Evolutionary conservation across 768 basidiomycete genomes (phyloP), one percentile per base, ranked within the genome.

Genomic region (Mycena indigotica): DNA sequence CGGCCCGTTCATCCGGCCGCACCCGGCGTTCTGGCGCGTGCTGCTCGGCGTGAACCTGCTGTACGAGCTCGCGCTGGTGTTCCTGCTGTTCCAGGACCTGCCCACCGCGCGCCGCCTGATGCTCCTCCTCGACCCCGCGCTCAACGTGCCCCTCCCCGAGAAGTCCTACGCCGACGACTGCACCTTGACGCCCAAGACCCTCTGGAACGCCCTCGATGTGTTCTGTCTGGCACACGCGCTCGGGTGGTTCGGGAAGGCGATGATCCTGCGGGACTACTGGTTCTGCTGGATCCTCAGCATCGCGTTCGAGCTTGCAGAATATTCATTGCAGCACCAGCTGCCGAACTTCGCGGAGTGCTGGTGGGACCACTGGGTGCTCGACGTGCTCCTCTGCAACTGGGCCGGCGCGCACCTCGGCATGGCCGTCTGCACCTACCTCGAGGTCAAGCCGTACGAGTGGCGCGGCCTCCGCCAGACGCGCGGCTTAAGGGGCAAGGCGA

Each of bases 331-430:
- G 67, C 91, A 94, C 71, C 91, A 94, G 68, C 73, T 94, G n/a
- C 77, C 91, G 23, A 94, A 94, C 69, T 93, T 94, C 69, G 86
- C 83, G 49, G 91, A 94, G 89, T 93, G 92, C 67, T 93, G 91
- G 92, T 94, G 91, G 91, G 92, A 93, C 69, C 91, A 94, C 77
- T 94, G 91, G 91, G 77, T 94, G 60, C 78, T 94, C 51, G 91
- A 94, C 70, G 92, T 94, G 41, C 76, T 93, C 50, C 64, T 93
- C 35, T 94, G 91, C 75, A 94, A 94, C 70, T 93, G 92, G 92
- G 66, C 91, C 55, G 92, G 92, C 44, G 89, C 89, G 5, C 92
- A 91, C 71, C 71, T 93, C 13, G 91, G 91, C 86, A 93, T 93
- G 88, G 91, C 91, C 75, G 84, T 84, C 5, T 94, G 92, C 67